Evolutionary conservation across 768 basidiomycete genomes (phyloP), one percentile per base, ranked within the genome.

Genomic region (Termitomyces sp.): DNA sequence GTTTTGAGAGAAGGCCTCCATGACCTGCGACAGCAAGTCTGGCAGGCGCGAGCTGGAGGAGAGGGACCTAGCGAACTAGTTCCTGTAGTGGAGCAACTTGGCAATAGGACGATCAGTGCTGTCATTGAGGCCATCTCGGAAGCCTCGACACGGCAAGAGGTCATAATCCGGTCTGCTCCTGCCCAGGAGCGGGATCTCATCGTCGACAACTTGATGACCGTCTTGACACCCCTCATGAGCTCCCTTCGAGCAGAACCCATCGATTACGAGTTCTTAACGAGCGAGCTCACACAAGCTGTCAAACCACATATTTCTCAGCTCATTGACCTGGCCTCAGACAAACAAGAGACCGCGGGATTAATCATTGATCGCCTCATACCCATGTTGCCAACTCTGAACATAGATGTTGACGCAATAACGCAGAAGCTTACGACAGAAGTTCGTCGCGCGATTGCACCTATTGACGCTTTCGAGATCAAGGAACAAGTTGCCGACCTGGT

Each of bases 401-500:
- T 82, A 27, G 86, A 93, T 64, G 78, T 79, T 1, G 80, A 84
- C 48, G 75, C 78, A 2, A 71, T 93, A 49, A 78, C 83, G 8
- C 68, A 78, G 26, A 77, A 89, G 60, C 74, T 94, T 50, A 82
- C 82, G 4, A 72, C 81, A 1, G 92, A 93, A 70, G 80, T 94
- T 42, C 82, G 87, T 53, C 80, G 82, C 24, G 82, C 85, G 27
- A 86, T 90, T 58, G 86, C 84, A 0, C 88, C 88, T 0, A 82
- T 93, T 24, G 92, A 94, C 65, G 84, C 89, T 0, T 89, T 92
- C 64, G 88, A 89, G 69, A 89, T 94, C 68, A 92, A 91, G 75
- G 92, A 93, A 66, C 89, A 91, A 65, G 91, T 94, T 0, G 89
- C 92, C 2, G 92, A 93, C 67, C 82, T 93, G 30, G 92, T 94